Evolutionary conservation across 208 protist genomes (phyloP).

Genomic region (Trypanosoma mega): DNA sequence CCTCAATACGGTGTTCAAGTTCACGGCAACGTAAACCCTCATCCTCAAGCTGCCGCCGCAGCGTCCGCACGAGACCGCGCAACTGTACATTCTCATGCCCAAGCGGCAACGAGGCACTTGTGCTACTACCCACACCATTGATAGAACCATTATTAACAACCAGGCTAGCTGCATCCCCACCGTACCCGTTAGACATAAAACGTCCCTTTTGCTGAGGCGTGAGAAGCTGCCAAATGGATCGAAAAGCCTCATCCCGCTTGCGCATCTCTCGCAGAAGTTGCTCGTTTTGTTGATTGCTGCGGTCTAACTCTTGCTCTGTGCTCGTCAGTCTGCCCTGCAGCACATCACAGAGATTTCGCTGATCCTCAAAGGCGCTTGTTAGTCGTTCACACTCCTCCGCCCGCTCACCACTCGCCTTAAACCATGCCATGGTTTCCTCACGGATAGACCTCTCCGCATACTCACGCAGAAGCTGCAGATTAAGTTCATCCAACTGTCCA

Average conservation of each 20-base stretch:
- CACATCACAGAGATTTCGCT: slow-evolving; percentile 37
- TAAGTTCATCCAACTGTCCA: slow-evolving; percentile 26
- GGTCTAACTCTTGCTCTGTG: slow-evolving; percentile 46
- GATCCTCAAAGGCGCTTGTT: slow-evolving; percentile 42
- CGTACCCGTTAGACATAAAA: slow-evolving; percentile 31
- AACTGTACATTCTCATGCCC: slow-evolving; percentile 36
- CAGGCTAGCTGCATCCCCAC: background rate
- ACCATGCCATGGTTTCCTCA: slow-evolving; percentile 40
- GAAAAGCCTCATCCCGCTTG: slow-evolving; percentile 38
- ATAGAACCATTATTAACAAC: background rate
- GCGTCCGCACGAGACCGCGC: slow-evolving; percentile 21
- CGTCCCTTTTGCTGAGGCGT: slow-evolving; percentile 52
- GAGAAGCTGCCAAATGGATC: slow-evolving; percentile 36
- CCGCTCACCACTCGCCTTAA: slow-evolving; percentile 27
- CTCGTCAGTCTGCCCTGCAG: slow-evolving; percentile 37
- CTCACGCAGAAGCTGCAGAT: slow-evolving; percentile 37
- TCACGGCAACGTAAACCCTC: slow-evolving; percentile 14
- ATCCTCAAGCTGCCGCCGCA: slow-evolving; percentile 26
- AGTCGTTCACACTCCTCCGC: slow-evolving; percentile 34
- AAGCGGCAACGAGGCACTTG: slow-evolving; percentile 20
- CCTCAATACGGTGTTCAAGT: slow-evolving; percentile 27
- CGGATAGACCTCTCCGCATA: slow-evolving; percentile 36
- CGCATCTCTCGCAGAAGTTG: slow-evolving; percentile 28
- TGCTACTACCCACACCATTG: background rate
- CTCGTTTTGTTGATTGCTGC: slow-evolving; percentile 26